phyloP scores from a whole-genome alignment of 2,329 filamentous ascomycete genomes.

The Aspergillus carbonarius region DNA sequence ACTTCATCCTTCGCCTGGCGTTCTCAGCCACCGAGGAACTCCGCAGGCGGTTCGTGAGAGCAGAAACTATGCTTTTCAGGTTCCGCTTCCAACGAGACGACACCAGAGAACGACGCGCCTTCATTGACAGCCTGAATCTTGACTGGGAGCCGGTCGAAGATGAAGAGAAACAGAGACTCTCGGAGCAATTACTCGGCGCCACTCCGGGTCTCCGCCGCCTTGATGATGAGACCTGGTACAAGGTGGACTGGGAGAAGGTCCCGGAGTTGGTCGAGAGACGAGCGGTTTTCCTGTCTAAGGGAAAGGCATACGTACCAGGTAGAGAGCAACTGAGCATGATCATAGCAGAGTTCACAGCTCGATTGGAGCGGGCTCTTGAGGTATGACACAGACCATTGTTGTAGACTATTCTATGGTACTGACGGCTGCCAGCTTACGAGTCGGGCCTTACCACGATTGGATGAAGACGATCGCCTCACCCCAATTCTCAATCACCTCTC shows the following conservation, averaged over 20 bases:
- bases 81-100: conserved; percentile 79
- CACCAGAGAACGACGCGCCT: conserved; percentile 67
- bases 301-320: conserved; percentile 88
- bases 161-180: conserved; percentile 71
- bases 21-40: conserved; percentile 91
- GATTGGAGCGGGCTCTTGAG: conserved; percentile 79
- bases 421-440: conserved; percentile 66
- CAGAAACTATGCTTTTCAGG: conserved; percentile 87
- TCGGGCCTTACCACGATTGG: conserved; percentile 84
- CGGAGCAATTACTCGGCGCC: conserved; percentile 60
- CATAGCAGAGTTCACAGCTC: conserved; percentile 76
- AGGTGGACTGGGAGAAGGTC: conserved; percentile 92
- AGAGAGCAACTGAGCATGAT: conserved; percentile 88
- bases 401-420: conserved; percentile 13
- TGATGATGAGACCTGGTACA: conserved; percentile 90
- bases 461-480: conserved; percentile 89
- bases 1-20: conserved; percentile 92
- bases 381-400: conserved; percentile 47
- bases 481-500: conserved; percentile 80
- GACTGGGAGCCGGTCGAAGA: conserved; percentile 82
- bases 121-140: conserved; percentile 73
- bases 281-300: conserved; percentile 71
- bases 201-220: conserved; percentile 49
- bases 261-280: conserved; percentile 83
- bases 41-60: conserved; percentile 76